Evolutionary conservation across 164 flowering plant genomes (phyloP).

Genomic region (Magnolia kwangsiensis): DNA sequence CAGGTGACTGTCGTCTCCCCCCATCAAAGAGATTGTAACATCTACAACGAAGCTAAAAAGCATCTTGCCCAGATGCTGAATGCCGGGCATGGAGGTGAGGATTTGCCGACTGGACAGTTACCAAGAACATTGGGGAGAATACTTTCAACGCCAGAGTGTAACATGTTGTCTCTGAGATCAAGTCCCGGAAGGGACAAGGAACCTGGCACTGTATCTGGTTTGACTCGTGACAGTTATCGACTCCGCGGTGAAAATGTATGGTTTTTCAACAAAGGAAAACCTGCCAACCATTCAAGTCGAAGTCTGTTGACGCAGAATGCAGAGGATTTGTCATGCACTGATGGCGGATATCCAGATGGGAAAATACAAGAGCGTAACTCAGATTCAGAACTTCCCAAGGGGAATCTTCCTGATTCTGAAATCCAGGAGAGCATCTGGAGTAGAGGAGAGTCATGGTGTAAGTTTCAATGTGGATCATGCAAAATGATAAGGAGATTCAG

Average conservation of each 20-base stretch:
- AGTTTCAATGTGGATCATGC: constrained; percentile 29
- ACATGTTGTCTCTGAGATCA: constrained; percentile 38
- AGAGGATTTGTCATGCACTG: constrained; percentile 18
- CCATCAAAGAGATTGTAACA: constrained; percentile 40
- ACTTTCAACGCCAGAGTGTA: constrained; percentile 60
- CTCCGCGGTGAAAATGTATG: constrained; percentile 17
- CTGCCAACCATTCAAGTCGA: constrained; percentile 6
- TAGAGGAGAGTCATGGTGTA: constrained; percentile 21
- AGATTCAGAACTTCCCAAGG: constrained; percentile 17
- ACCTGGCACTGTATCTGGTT: constrained; percentile 24
- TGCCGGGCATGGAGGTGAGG: constrained; percentile 37
- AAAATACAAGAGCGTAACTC: constrained; percentile 16
- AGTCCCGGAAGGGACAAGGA: constrained; percentile 58
- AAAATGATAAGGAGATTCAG: no score
- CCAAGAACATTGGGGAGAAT: constrained; percentile 63
- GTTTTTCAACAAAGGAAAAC: constrained; percentile 22
- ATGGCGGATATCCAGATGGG: constrained; percentile 16
- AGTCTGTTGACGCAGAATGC: constrained; percentile 20
- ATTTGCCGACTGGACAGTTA: constrained; percentile 19
- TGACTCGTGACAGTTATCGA: constrained; percentile 21
- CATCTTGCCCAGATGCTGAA: constrained; percentile 71
- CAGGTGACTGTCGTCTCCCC: constrained; percentile 17
- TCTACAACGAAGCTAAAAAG: constrained; percentile 69
- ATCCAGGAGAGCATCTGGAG: constrained; percentile 13
- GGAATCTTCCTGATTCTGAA: constrained; percentile 15